A percentile compares a stretch with the other conserved stretches of the same genome.
phyloP scores from a whole-genome alignment of 805 yeast genomes.

The Myxozyma nipponensis region DNA sequence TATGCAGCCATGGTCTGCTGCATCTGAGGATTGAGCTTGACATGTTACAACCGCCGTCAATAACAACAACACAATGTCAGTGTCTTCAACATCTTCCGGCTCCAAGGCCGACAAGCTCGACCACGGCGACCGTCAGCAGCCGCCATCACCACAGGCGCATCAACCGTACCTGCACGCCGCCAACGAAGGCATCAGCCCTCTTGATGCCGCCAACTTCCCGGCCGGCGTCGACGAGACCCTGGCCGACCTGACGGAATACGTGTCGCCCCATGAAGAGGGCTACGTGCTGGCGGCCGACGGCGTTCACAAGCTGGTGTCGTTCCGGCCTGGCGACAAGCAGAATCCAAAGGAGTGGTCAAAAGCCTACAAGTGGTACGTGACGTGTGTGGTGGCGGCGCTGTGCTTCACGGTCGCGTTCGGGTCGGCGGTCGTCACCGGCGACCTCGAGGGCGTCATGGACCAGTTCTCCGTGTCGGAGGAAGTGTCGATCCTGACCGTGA shows the following conservation, averaged over 20 bases:
- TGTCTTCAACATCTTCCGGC: no score
- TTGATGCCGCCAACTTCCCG: constrained; percentile 31
- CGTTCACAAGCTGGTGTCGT: constrained; percentile 27
- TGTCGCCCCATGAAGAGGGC: constrained; percentile 21
- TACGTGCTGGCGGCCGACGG: constrained; percentile 23
- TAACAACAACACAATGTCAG: no score
- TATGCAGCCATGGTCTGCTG: no score
- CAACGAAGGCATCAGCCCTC: constrained; percentile 10
- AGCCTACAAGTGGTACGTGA: constrained; percentile 54
- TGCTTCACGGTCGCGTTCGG: constrained; percentile 64
- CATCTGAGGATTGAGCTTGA: no score
- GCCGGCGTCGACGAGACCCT: constrained; percentile 22
- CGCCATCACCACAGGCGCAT: no score
- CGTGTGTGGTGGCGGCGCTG: constrained; percentile 50
- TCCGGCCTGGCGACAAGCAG: constrained; percentile 31
- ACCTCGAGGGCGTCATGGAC: constrained; percentile 48
- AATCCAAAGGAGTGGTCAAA: constrained; percentile 40
- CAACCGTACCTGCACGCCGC: constrained; percentile 27
- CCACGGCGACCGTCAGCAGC: no score
- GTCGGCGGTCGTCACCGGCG: constrained; percentile 66
- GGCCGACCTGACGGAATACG: constrained; percentile 30
- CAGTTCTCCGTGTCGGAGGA: constrained; percentile 54
- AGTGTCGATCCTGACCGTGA: constrained; percentile 55
- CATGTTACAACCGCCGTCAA: no score
- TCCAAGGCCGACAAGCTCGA: no score